Base-by-base conservation (phyloP, 1,284 basidiomycete species). In the Ceratobasidium sp. region DNA sequence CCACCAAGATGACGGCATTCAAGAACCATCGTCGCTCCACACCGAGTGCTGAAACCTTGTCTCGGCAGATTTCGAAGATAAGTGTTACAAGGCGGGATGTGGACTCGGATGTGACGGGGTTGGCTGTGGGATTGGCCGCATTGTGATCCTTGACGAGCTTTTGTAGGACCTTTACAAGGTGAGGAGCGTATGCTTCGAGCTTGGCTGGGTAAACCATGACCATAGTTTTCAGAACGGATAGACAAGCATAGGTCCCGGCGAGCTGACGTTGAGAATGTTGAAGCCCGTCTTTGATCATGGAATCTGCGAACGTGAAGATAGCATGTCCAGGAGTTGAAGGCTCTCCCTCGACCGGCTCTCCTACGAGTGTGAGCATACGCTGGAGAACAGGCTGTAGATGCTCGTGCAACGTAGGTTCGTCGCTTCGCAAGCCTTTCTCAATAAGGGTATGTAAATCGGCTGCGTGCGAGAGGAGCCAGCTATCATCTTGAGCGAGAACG, bases 71-170 rank as follows among this genome's bases (percentile, higher is more conserved):
- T 68, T 91, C 89, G 36, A 92, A 81, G 69, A 89, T 85, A 21
- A 82, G 80, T 4, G 83, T 85, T 47, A 92, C 78, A 3, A 89
- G 79, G 11, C 86, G 85, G 42, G 88, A 85, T 21, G 80, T 82
- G 39, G 78, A 81, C 53, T 91, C 90, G 21, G 64, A 67, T 68
- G 82, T 85, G 1, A 80, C 82, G 25, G 50, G 52, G 47, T 77
- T 76, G 3, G 75, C 72, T 27, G 81, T 74, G 7, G 77, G 78
- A 6, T 82, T 75, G 14, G 86, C 82, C 70, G 84, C 83, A 8
- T 93, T 85, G 74, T 98, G 95, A 30, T 98, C 95, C 77, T 95
- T 95, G 69, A 90, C 86, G 25, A 97, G 82, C 76, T 90, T 93
- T 74, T 86, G 88, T 60, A 98, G 84, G 5, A 97, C 84, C 76